phyloP scores from a whole-genome alignment of 2,329 filamentous ascomycete species.

The Metarhizium album region DNA sequence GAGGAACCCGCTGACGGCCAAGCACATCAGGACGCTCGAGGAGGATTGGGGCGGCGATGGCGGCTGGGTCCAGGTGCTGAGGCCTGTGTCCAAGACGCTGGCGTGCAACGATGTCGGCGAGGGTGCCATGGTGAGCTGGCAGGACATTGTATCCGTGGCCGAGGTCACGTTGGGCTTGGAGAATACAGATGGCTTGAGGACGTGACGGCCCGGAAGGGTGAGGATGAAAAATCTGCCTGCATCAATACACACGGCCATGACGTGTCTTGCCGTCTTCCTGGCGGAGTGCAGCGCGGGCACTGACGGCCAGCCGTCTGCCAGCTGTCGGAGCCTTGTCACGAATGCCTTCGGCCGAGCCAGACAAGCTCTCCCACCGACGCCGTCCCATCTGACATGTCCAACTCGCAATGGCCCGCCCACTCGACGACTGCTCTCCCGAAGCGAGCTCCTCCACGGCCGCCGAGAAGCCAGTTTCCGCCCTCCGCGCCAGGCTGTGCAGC shows the following conservation, averaged over 20 bases:
- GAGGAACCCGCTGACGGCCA: slow-evolving; percentile 68
- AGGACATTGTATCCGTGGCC: slow-evolving; percentile 56
- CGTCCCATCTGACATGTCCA: neutral
- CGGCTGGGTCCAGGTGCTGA: slow-evolving; percentile 53
- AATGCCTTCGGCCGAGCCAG: no score
- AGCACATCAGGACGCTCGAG: slow-evolving; percentile 58
- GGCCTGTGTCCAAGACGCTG: slow-evolving; percentile 63
- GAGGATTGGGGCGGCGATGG: slow-evolving; percentile 58
- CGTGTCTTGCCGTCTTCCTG: no score
- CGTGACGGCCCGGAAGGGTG: no score
- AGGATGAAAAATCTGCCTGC: no score
- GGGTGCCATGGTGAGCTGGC: slow-evolving; percentile 78
- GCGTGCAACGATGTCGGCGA: slow-evolving; percentile 78
- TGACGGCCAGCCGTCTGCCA: neutral
- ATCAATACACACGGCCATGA: no score
- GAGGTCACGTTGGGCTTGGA: slow-evolving; percentile 36
- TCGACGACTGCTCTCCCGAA: neutral
- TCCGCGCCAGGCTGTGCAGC: slow-evolving; percentile 19
- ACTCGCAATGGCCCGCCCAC: neutral
- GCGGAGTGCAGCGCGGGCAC: no score
- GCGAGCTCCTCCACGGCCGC: slow-evolving; percentile 4
- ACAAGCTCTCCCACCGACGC: neutral
- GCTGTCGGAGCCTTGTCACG: no score
- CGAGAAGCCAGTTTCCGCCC: slow-evolving; percentile 7
- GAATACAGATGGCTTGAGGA: neutral